phyloP scores from a whole-genome alignment of 768 basidiomycete species.

The Boletus bicolor region DNA sequence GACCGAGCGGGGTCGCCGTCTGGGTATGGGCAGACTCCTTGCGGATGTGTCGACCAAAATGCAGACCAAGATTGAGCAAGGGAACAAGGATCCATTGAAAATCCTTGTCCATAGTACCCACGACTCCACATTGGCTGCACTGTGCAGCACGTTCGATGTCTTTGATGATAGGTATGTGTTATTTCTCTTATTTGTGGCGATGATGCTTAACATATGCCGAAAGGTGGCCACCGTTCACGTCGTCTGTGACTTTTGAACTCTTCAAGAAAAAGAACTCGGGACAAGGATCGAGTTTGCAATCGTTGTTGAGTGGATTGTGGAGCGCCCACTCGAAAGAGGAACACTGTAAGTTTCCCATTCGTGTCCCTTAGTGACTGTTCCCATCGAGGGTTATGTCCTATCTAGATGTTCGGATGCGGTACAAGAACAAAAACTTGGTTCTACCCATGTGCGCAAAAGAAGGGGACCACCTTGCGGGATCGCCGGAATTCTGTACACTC shows the following conservation, averaged over 20 bases:
- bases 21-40: conserved; percentile 77
- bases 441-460: conserved; percentile 63
- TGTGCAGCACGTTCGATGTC: conserved; percentile 64
- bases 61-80: conserved; percentile 50
- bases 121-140: conserved; percentile 65
- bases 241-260: conserved; percentile 71
- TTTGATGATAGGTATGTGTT: conserved; percentile 59
- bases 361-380: not conserved
- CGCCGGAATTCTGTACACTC: conserved; percentile 73
- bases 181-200: not conserved
- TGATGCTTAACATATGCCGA: conserved; percentile 17
- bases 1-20: conserved; percentile 66
- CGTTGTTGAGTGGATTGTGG: conserved; percentile 41
- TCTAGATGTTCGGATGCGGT: conserved; percentile 69
- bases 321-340: conserved; percentile 31
- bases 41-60: conserved; percentile 62
- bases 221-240: conserved; percentile 74
- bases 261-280: conserved; percentile 41
- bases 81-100: conserved; percentile 49
- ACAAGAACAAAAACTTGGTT: conserved; percentile 62
- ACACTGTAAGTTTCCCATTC: conserved; percentile 38
- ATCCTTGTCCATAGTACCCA: conserved; percentile 70
- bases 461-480: conserved; percentile 65
- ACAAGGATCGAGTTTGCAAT: conserved; percentile 32
- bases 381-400: not conserved